phyloP scores from a whole-genome alignment of 805 yeast genomes.

The Ascoidea rubescens region DNA sequence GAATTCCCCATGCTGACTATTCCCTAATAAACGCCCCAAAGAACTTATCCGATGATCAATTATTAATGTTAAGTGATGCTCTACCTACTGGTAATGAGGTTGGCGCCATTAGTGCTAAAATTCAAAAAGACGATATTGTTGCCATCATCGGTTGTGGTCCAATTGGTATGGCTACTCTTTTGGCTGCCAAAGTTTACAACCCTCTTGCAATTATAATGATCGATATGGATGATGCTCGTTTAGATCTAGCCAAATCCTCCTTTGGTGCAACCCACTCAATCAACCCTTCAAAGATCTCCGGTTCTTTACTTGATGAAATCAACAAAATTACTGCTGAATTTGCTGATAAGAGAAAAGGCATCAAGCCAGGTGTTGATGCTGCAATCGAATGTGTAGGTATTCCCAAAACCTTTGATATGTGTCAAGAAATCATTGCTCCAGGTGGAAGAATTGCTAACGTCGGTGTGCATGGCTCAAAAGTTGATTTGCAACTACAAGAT shows the following conservation, averaged over 20 bases:
- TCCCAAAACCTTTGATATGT: constrained; percentile 43
- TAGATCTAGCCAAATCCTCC: constrained; percentile 37
- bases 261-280: constrained; percentile 47
- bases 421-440: constrained; percentile 37
- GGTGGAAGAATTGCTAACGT: constrained; percentile 58
- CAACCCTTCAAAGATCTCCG: constrained; percentile 33
- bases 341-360: constrained; percentile 15
- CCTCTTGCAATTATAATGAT: constrained; percentile 42
- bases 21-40: constrained; percentile 23
- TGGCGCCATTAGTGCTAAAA: constrained; percentile 43
- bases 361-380: constrained; percentile 39
- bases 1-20: constrained; percentile 36
- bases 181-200: constrained; percentile 37
- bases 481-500: constrained; percentile 27
- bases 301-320: constrained; percentile 24
- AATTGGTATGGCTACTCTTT: constrained; percentile 49
- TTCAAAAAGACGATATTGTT: constrained; percentile 40
- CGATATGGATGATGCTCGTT: constrained; percentile 45
- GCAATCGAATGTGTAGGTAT: constrained; percentile 56
- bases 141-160: constrained; percentile 61
- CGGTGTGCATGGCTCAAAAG: constrained; percentile 36
- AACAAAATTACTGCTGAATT: constrained; percentile 16
- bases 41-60: constrained; percentile 25
- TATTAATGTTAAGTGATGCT: constrained; percentile 49
- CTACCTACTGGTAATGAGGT: constrained; percentile 57